phyloP scores from a whole-genome alignment of 495 filamentous ascomycete species.

The Clohesyomyces aquaticus region DNA sequence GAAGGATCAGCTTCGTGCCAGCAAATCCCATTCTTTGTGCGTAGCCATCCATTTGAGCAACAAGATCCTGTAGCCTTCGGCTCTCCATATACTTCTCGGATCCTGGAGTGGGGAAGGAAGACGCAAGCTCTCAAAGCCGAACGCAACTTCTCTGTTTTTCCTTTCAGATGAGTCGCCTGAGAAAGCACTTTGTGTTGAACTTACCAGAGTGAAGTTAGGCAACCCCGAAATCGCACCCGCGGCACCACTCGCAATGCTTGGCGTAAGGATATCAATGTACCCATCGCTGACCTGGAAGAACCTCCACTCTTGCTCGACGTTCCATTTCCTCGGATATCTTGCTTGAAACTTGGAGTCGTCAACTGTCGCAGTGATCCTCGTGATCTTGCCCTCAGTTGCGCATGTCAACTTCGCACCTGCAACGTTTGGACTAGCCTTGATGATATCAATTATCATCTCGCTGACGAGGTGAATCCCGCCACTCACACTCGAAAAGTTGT shows the following conservation, averaged over 20 bases:
- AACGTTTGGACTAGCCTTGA: too few species aligned
- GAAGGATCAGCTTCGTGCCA: too few species aligned
- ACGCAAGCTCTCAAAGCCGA: not conserved
- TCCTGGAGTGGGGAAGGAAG: not conserved
- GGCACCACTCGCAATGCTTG: constrained; percentile 1
- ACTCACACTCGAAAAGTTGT: too few species aligned
- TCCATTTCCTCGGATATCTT: not conserved
- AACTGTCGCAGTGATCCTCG: not conserved
- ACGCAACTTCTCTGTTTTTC: not conserved
- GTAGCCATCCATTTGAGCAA: too few species aligned
- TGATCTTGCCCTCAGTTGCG: not conserved
- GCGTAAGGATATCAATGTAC: constrained; percentile 1
- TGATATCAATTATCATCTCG: too few species aligned
- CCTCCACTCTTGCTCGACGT: not conserved
- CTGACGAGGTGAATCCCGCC: too few species aligned
- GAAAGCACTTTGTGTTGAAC: not conserved
- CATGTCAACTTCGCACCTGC: too few species aligned
- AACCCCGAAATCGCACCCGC: constrained; percentile 1
- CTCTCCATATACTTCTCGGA: too few species aligned
- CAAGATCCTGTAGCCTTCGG: too few species aligned
- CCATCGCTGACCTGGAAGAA: constrained; percentile 1
- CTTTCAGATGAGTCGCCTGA: not conserved
- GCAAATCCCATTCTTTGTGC: too few species aligned
- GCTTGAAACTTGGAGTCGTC: not conserved
- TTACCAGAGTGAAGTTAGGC: constrained; percentile 1